Conservation (phyloP, 352 stramenopile genomes). For the Globisporangium alternatum region DNA sequence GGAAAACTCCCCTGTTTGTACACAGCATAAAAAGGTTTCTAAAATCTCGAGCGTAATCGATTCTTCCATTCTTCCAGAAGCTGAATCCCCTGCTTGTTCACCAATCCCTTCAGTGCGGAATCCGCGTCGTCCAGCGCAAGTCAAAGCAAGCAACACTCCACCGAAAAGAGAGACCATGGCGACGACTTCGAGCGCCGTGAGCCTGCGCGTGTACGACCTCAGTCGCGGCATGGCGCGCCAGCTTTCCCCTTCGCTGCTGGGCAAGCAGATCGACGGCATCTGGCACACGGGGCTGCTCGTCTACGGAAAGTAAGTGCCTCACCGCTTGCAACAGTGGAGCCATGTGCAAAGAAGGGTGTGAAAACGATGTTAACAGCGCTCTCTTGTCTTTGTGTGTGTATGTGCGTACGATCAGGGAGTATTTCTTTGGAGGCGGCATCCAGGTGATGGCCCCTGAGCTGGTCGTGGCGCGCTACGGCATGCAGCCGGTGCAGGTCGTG, state of each 20-base stretch:
- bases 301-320: slow-evolving; percentile 34
- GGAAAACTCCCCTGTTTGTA: not conserved
- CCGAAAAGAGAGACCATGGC: not conserved
- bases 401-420: slow-evolving; percentile 58
- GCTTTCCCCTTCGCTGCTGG: slow-evolving; percentile 88
- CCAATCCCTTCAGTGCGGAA: not conserved
- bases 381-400: slow-evolving; percentile 37
- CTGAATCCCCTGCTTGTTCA: not conserved
- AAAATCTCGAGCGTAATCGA: not conserved
- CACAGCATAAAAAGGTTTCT: not conserved
- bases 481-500: slow-evolving; percentile 84
- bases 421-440: slow-evolving; percentile 95
- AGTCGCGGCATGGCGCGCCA: slow-evolving; percentile 90
- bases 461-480: slow-evolving; percentile 77
- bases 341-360: not conserved
- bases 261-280: slow-evolving; percentile 93
- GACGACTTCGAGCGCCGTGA: slow-evolving; percentile 34
- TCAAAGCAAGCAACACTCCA: not conserved
- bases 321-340: not conserved
- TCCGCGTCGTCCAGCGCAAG: slow-evolving; percentile 1
- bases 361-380: not conserved
- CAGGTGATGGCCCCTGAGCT: slow-evolving; percentile 70
- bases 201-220: slow-evolving; percentile 95
- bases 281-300: slow-evolving; percentile 88
- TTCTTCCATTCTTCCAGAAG: slow-evolving; percentile 8